phyloP scores from a whole-genome alignment of 73 alveolate species.

The Tetrahymena thermophila region DNA sequence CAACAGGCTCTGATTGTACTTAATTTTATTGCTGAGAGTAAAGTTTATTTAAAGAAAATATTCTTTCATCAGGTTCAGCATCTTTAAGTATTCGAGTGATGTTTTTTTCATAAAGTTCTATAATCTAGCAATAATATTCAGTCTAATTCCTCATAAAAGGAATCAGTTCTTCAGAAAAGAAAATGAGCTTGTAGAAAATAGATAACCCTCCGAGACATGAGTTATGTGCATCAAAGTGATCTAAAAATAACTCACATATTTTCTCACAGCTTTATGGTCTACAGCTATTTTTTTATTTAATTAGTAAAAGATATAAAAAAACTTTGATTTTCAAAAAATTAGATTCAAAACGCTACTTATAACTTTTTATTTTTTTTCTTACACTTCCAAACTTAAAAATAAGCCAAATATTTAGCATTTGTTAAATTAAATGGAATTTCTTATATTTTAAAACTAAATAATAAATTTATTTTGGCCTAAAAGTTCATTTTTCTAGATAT shows the following conservation, averaged over 20 bases:
- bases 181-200: neutral
- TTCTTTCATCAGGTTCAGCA: neutral
- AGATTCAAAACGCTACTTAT: too few relatives aligned
- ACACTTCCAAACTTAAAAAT: too few relatives aligned
- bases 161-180: neutral
- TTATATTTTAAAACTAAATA: too few relatives aligned
- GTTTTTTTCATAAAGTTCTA: neutral
- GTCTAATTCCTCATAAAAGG: neutral
- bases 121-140: neutral
- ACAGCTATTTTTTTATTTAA: neutral
- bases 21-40: neutral
- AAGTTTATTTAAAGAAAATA: neutral
- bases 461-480: too few relatives aligned
- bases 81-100: neutral
- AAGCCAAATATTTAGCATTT: too few relatives aligned
- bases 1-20: neutral
- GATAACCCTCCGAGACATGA: neutral
- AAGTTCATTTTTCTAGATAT: too few relatives aligned
- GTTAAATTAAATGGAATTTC: too few relatives aligned
- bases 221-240: neutral
- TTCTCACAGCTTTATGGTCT: neutral
- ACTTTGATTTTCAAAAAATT: too few relatives aligned
- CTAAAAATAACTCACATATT: neutral
- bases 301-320: neutral
- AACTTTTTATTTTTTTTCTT: too few relatives aligned